phyloP scores from a whole-genome alignment of 2,329 filamentous ascomycete genomes.

The Clarireedia homoeocarpa region DNA sequence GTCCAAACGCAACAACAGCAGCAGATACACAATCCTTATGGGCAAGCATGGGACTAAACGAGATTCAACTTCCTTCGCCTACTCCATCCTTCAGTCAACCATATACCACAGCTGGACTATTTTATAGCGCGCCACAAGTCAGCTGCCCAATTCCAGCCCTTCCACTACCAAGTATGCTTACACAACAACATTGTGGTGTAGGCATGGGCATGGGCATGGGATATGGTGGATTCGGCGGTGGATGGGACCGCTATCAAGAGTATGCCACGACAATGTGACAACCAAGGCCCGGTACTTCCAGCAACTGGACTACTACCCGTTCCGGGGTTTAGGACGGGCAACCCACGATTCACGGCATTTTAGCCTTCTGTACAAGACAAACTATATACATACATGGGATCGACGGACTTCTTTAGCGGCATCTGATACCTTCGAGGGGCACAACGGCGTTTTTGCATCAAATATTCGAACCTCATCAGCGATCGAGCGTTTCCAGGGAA shows the following conservation, averaged over 20 bases:
- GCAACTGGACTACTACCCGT: conserved; percentile 41
- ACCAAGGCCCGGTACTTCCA: conserved; percentile 37
- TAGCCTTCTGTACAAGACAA: conserved; percentile 13
- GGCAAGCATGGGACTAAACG: conserved; percentile 68
- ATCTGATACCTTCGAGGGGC: conserved; percentile 26
- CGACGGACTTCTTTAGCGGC: conserved; percentile 25
- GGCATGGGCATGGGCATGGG: conserved; percentile 67
- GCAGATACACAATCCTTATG: conserved; percentile 70
- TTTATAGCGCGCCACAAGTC: conserved; percentile 72
- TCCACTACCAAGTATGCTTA: conserved; percentile 78
- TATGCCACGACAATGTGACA: conserved; percentile 84
- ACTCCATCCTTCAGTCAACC: conserved; percentile 75
- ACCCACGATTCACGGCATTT: conserved; percentile 18
- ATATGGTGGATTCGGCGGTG: conserved; percentile 59
- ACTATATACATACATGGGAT: conserved; percentile 8
- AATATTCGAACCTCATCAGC: conserved; percentile 23
- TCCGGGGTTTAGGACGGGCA: conserved; percentile 36
- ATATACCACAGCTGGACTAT: conserved; percentile 64
- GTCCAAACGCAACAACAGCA: conserved; percentile 63
- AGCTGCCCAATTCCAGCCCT: conserved; percentile 67
- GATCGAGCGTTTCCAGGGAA: conserved; percentile 26
- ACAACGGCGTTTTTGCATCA: conserved; percentile 20
- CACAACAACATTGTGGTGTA: conserved; percentile 74
- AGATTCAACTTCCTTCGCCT: conserved; percentile 69
- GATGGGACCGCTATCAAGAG: conserved; percentile 80